Conservation (phyloP, 2,329 filamentous ascomycete genomes). For the Colletotrichum sp. region DNA sequence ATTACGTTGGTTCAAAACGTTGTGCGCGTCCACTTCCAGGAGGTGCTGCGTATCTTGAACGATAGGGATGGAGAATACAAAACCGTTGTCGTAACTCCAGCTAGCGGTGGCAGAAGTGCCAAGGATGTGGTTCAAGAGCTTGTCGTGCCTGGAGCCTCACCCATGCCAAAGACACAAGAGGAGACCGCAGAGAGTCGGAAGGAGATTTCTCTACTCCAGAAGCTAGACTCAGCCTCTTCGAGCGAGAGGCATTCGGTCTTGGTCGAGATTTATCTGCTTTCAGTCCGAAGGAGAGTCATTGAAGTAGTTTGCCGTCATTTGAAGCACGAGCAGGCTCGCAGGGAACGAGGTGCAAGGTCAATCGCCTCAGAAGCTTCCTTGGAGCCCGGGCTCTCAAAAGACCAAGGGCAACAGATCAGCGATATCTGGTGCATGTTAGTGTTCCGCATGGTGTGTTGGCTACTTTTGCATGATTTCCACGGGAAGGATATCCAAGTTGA, state of each 20-base stretch:
- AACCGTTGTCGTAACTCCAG: neutral
- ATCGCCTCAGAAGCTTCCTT: neutral
- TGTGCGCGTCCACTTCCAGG: constrained; percentile 54
- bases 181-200: neutral
- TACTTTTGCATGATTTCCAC: constrained; percentile 42
- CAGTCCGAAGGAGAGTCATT: neutral
- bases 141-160: neutral
- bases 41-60: constrained; percentile 52
- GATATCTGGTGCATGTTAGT: constrained; percentile 39
- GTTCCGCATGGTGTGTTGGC: constrained; percentile 42
- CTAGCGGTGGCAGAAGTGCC: neutral
- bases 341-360: neutral
- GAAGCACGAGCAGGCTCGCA: neutral
- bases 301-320: constrained; percentile 4
- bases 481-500: constrained; percentile 36
- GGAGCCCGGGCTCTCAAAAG: neutral
- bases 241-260: constrained; percentile 6
- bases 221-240: constrained; percentile 1
- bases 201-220: constrained; percentile 4
- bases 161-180: neutral
- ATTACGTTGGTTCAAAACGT: constrained; percentile 46
- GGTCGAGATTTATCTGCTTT: constrained; percentile 6
- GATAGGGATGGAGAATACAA: constrained; percentile 20
- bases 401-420: constrained; percentile 8
- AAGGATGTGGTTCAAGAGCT: neutral